Conservation (phyloP, 169 alveolate species). For the Plasmodium fragile region DNA sequence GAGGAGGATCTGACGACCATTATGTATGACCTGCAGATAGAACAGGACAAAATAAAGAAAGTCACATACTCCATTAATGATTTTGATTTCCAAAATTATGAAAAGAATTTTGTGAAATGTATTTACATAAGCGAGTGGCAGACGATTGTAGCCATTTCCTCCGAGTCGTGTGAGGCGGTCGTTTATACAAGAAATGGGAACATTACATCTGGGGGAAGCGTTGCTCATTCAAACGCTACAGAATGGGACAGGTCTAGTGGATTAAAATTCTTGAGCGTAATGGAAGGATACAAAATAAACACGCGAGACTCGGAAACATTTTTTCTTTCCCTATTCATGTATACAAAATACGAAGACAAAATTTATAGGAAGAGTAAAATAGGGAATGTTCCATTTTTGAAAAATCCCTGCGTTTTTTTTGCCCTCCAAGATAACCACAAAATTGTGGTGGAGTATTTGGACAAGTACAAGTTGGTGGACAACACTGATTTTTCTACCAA, state of each 20-base stretch:
- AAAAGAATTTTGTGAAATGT: conserved; percentile 15
- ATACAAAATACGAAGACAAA: conserved; percentile 70
- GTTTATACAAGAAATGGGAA: conserved; percentile 33
- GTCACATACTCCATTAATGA: conserved; percentile 71
- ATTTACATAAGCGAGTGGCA: conserved; percentile 70
- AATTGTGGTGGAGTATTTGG: conserved; percentile 73
- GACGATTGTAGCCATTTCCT: conserved; percentile 29
- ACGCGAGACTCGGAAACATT: conserved; percentile 61
- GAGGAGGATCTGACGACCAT: conserved; percentile 38
- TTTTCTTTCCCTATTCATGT: conserved; percentile 63
- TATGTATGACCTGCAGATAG: conserved; percentile 63
- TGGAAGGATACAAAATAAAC: conserved; percentile 74
- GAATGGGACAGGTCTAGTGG: conserved; percentile 1
- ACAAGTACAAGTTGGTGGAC: conserved; percentile 67
- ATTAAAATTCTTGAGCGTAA: conserved; percentile 51
- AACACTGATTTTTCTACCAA: background rate
- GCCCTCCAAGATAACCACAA: conserved; percentile 48
- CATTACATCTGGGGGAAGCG: background rate
- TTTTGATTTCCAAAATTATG: conserved; percentile 60
- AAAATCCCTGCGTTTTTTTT: conserved; percentile 69
- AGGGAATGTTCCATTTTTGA: conserved; percentile 71
- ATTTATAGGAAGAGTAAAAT: conserved; percentile 73
- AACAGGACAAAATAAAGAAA: conserved; percentile 43
- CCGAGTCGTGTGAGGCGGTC: conserved; percentile 67
- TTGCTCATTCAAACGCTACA: background rate